phyloP scores from a whole-genome alignment of 257 asterid species.

The Agastache rugosa region DNA sequence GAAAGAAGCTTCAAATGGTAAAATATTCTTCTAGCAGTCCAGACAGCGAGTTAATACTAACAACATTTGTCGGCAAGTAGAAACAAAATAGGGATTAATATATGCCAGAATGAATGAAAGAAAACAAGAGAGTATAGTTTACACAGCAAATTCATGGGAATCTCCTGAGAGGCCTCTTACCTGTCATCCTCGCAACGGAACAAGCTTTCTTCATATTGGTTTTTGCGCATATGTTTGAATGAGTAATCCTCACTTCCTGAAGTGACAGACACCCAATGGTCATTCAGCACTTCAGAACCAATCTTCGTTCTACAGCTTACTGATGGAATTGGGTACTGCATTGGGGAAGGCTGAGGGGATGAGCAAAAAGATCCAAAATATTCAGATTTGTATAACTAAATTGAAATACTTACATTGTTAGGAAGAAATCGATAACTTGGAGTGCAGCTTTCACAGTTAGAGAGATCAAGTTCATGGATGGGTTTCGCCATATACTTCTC shows the following conservation, averaged over 20 bases:
- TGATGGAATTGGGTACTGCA: slow-evolving; percentile 81
- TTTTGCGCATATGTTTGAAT: slow-evolving; percentile 96
- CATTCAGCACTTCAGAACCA: slow-evolving; percentile 84
- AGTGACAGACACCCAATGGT: slow-evolving; percentile 97
- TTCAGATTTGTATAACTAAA: slow-evolving; percentile 28
- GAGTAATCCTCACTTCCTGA: slow-evolving; percentile 99
- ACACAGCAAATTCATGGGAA: neutral
- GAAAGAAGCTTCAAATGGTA: slow-evolving; percentile 12
- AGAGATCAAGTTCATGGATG: slow-evolving; percentile 97
- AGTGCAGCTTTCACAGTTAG: slow-evolving; percentile 82
- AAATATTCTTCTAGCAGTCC: neutral
- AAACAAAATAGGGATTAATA: no score
- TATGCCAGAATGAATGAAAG: no score
- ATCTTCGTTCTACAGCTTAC: slow-evolving; percentile 80
- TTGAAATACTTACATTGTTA: slow-evolving; percentile 60
- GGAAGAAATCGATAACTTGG: slow-evolving; percentile 97
- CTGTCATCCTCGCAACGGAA: slow-evolving; percentile 98
- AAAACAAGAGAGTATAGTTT: neutral
- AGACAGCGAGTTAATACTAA: neutral
- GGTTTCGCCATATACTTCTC: slow-evolving; percentile 80
- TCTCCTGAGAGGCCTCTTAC: slow-evolving; percentile 44
- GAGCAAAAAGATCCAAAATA: slow-evolving; percentile 37
- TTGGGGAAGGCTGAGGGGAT: slow-evolving; percentile 35
- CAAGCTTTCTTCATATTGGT: slow-evolving; percentile 98
- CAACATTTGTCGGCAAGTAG: slow-evolving; percentile 3